Evolutionary conservation across 257 asterid species (phyloP).

Genomic region (Leonotis leonurus): DNA sequence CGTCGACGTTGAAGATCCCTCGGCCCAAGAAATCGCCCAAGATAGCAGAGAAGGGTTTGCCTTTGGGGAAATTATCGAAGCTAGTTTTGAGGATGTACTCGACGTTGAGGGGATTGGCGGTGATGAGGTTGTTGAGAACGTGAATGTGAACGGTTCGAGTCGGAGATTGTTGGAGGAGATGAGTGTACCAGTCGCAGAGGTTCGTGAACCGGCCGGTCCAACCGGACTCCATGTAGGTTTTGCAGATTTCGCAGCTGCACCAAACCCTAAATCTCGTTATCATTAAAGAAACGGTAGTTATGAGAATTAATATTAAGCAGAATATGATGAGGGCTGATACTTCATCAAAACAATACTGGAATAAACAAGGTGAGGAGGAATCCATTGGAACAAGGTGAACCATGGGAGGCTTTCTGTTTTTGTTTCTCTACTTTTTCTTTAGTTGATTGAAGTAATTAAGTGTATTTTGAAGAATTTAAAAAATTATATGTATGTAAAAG

Average conservation of each 20-base stretch:
- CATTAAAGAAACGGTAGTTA: conserved; percentile 11
- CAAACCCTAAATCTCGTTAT: conserved; percentile 23
- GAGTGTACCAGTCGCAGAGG: conserved; percentile 72
- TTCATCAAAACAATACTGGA: conserved; percentile 5
- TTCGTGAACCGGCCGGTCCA: conserved; percentile 48
- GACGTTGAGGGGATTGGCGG: conserved; percentile 53
- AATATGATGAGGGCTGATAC: background rate
- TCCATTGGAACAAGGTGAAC: conserved; percentile 7
- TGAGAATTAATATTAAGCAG: background rate
- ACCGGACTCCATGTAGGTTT: conserved; percentile 30
- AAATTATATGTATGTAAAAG: too few species aligned
- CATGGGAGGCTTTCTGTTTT: too few species aligned
- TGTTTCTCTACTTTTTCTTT: too few species aligned
- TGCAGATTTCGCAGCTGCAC: conserved; percentile 56
- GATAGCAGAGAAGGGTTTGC: conserved; percentile 50
- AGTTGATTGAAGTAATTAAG: too few species aligned
- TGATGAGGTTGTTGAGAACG: conserved; percentile 51
- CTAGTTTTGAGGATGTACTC: conserved; percentile 56
- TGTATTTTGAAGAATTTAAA: too few species aligned
- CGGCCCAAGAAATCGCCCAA: conserved; percentile 58
- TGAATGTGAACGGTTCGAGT: conserved; percentile 52
- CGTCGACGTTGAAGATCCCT: conserved; percentile 73
- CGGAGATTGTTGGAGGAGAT: conserved; percentile 48
- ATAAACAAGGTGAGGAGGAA: conserved; percentile 7
- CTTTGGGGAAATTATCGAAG: conserved; percentile 57